Conservation (phyloP, 129 eudicot genomes). For the Flaveria robusta region DNA sequence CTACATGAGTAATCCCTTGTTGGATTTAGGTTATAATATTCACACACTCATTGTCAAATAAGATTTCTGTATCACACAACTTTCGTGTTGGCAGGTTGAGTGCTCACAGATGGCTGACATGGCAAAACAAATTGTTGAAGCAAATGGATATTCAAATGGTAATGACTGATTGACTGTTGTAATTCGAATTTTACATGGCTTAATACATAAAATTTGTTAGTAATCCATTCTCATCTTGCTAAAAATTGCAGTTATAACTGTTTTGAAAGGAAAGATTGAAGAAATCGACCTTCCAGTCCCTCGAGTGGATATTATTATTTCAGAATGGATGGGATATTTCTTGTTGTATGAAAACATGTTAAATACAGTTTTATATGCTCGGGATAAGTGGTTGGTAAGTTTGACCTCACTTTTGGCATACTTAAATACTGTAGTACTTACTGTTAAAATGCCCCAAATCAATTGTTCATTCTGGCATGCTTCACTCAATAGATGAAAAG, state of each 20-base stretch:
- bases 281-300: slow-evolving; percentile 91
- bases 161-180: slow-evolving; percentile 21
- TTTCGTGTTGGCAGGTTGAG: slow-evolving; percentile 61
- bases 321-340: slow-evolving; percentile 99
- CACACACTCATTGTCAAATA: neutral
- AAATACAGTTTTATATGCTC: slow-evolving; percentile 91
- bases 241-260: slow-evolving; percentile 71
- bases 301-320: slow-evolving; percentile 77
- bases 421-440: neutral
- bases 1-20: neutral
- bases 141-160: slow-evolving; percentile 84
- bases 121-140: slow-evolving; percentile 85
- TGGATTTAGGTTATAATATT: neutral
- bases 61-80: neutral
- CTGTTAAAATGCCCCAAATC: too few relatives aligned
- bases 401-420: neutral
- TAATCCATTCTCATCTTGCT: slow-evolving; percentile 2
- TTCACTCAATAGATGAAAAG: neutral
- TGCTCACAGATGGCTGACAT: slow-evolving; percentile 95
- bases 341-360: slow-evolving; percentile 90
- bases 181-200: neutral
- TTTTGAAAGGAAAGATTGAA: slow-evolving; percentile 88
- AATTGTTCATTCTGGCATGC: neutral
- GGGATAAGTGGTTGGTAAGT: slow-evolving; percentile 97
- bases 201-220: neutral